Base-by-base conservation (phyloP, 768 basidiomycete species). In the Paxillus involutus region DNA sequence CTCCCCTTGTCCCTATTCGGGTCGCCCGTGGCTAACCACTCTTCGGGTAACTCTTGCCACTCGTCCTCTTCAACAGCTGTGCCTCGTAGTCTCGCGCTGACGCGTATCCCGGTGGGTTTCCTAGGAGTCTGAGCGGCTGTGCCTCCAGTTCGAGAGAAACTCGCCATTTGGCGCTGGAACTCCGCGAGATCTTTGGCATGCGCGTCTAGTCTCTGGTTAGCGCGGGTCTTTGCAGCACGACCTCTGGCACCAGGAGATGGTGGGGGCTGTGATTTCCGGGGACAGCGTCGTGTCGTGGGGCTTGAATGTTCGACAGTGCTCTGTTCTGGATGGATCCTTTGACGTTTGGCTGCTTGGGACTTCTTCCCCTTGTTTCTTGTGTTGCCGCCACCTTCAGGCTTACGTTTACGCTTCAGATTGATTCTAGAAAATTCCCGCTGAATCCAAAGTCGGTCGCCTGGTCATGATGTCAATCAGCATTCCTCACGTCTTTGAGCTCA, bases 381-480 rank as follows among this genome's bases (percentile, higher is more conserved):
- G 37, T 49, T 62, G 32, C 48, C 57, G 77, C 79, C 49, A 69
- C 73, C 35, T 47, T 66, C 59, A 29, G 71, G 63, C 51, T 75
- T 74, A 51, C 80, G 72, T 42, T 75, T 76, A 48, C 73, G 68
- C 51, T 82, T 80, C 36, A 72, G 58, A 13, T 56, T 66, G 44
- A 75, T 74, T 63, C 77, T 82, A 2, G 82, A 85, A 11, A 75
- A 79, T 30, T 76, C 73, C n/a, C 89, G 86, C 65, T 94, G 91
- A 42, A 92, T 82, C 92, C 92, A 94, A 21, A 94, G 76, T 21
- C 92, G 86, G 63, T 92, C 86, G 51, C 82, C 90, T 91, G 52
- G 43, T 36, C n/a, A 44, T 16, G 10, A 26, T 44, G 33, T 57
- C 49, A 51, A 51, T 49, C 29, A 49, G 32, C 21, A 37, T 45